These are phyloP conservation scores for Serendipita sp. DNA, from an alignment of 768 basidiomycete genomes.

Conservation along the genomic window DNA sequence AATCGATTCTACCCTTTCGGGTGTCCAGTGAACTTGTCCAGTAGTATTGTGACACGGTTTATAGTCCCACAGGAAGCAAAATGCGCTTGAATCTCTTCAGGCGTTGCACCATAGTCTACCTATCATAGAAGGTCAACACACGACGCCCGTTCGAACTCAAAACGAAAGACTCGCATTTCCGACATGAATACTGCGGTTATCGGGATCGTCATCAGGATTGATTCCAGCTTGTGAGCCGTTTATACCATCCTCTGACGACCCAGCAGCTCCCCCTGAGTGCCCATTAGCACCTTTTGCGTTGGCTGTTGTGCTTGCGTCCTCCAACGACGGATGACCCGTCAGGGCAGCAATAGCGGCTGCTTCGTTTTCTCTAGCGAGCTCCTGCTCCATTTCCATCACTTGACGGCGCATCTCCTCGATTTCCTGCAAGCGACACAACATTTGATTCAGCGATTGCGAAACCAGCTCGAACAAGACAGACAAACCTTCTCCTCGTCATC, in stretches of 20 bases:
- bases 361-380: constrained; percentile 12
- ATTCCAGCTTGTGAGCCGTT: constrained; percentile 54
- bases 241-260: constrained; percentile 25
- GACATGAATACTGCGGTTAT: constrained; percentile 80
- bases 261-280: constrained; percentile 38
- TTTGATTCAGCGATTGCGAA: not conserved
- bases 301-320: not conserved
- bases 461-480: not conserved
- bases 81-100: constrained; percentile 94
- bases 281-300: constrained; percentile 9
- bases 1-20: constrained; percentile 70
- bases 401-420: constrained; percentile 88
- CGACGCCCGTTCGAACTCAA: constrained; percentile 5
- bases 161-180: constrained; percentile 63
- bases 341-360: constrained; percentile 7
- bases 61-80: constrained; percentile 97
- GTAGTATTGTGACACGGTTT: constrained; percentile 96
- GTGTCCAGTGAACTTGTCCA: constrained; percentile 99
- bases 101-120: constrained; percentile 96
- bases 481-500: constrained; percentile 5
- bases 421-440: constrained; percentile 25
- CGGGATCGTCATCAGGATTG: constrained; percentile 70
- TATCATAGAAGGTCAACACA: constrained; percentile 20
- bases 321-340: not conserved
- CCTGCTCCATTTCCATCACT: constrained; percentile 67